Conservation (phyloP, 1,284 basidiomycete genomes). For the Athelia psychrophila region DNA sequence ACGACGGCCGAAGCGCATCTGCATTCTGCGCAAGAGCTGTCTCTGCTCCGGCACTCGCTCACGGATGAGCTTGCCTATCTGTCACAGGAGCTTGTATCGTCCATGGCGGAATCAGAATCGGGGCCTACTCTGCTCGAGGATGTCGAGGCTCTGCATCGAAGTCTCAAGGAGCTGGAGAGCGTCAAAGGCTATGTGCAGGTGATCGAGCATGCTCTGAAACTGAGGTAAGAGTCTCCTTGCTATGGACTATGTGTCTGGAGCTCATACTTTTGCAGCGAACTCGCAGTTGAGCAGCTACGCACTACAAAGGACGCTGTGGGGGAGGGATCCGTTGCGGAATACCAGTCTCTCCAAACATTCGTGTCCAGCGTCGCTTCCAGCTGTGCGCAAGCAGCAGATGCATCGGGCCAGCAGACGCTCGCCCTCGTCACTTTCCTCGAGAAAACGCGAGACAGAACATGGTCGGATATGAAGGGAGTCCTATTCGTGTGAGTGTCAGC, state of each 20-base stretch:
- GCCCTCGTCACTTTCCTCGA: constrained; percentile 59
- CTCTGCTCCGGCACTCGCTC: constrained; percentile 72
- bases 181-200: constrained; percentile 76
- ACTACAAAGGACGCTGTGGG: constrained; percentile 37
- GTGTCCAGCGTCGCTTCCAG: constrained; percentile 44
- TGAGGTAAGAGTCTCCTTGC: constrained; percentile 60
- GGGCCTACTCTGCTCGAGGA: constrained; percentile 74
- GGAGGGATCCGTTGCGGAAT: constrained; percentile 50
- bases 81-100: constrained; percentile 62
- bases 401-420: constrained; percentile 41
- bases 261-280: constrained; percentile 53
- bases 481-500: constrained; percentile 57
- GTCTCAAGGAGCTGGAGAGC: constrained; percentile 70
- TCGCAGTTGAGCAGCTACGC: constrained; percentile 47
- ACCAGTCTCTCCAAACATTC: constrained; percentile 59
- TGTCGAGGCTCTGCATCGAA: constrained; percentile 70
- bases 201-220: constrained; percentile 64
- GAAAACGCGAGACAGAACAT: constrained; percentile 62
- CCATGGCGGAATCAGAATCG: constrained; percentile 41
- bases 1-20: constrained; percentile 42
- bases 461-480: constrained; percentile 66
- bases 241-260: background rate
- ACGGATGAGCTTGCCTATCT: constrained; percentile 74
- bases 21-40: constrained; percentile 66
- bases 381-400: constrained; percentile 45